Conservation (phyloP, 164 flowering plant genomes). For the Aristolochia californica region DNA sequence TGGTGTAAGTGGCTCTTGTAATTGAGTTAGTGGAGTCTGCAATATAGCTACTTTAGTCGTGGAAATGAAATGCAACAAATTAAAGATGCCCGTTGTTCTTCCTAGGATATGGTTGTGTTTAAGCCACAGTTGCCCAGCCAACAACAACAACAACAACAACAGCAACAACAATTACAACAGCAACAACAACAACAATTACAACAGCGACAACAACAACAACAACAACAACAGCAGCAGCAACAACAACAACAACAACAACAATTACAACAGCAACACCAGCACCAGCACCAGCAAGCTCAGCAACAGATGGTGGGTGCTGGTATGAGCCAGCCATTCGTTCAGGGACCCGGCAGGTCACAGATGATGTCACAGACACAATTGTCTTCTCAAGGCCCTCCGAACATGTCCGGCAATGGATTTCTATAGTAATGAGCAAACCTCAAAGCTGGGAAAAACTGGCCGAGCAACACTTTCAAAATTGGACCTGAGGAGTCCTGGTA, state of each 20-base stretch:
- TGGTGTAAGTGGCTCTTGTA: constrained; percentile 48
- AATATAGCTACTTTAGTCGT: too few species aligned
- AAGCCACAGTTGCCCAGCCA: constrained; percentile 72
- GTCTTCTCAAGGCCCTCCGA: constrained; percentile 57
- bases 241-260: constrained; percentile 16
- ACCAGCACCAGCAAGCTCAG: constrained; percentile 20
- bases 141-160: constrained; percentile 22
- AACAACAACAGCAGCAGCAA: constrained; percentile 15
- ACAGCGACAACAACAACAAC: constrained; percentile 18
- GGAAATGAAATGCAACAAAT: too few species aligned
- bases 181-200: constrained; percentile 30
- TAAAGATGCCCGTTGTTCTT: too few species aligned
- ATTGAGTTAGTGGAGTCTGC: too few species aligned
- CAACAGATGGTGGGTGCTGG: constrained; percentile 41
- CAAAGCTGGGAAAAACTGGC: too few species aligned
- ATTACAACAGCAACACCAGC: constrained; percentile 20
- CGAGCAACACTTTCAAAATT: too few species aligned
- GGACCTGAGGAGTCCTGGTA: too few species aligned
- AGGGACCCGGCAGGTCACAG: constrained; percentile 62
- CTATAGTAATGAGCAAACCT: constrained; percentile 20
- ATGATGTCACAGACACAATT: constrained; percentile 62
- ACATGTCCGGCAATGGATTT: constrained; percentile 65
- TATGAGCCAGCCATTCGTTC: constrained; percentile 55
- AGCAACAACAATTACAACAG: constrained; percentile 28
- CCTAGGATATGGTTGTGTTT: constrained; percentile 93